phyloP scores from a whole-genome alignment of 345 rosid genomes.

The Theobroma cacao region DNA sequence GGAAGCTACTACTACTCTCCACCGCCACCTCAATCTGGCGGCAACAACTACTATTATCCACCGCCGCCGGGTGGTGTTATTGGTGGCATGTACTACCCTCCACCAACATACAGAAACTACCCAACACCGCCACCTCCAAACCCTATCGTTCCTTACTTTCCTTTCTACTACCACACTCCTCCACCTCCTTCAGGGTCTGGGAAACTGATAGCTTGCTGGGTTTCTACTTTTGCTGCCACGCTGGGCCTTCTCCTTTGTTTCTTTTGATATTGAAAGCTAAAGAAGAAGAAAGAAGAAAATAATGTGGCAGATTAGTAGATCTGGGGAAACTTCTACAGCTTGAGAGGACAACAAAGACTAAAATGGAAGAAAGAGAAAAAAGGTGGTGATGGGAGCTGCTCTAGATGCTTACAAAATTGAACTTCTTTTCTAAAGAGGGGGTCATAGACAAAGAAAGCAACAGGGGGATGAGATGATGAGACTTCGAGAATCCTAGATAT shows the following conservation, averaged over 20 bases:
- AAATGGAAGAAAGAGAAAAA: background rate
- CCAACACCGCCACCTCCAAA: conserved; percentile 85
- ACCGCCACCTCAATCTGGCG: conserved; percentile 49
- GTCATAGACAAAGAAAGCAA: background rate
- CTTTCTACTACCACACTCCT: conserved; percentile 71
- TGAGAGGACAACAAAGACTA: background rate
- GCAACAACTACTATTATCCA: conserved; percentile 50
- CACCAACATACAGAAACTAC: conserved; percentile 45
- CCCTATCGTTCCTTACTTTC: conserved; percentile 98
- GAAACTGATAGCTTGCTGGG: conserved; percentile 2
- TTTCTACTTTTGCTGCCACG: conserved; percentile 9
- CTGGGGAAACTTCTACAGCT: conserved; percentile 17
- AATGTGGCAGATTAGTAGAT: conserved; percentile 43
- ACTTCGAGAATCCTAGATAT: background rate
- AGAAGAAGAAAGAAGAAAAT: conserved; percentile 16
- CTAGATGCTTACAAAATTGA: background rate
- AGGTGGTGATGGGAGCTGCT: background rate
- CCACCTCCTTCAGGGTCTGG: conserved; percentile 42
- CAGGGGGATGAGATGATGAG: background rate
- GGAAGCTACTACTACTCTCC: conserved; percentile 62
- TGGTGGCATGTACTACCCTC: conserved; percentile 55
- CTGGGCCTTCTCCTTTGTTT: conserved; percentile 26
- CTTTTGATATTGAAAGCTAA: conserved; percentile 12
- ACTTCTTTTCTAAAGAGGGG: background rate
- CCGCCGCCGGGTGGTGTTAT: conserved; percentile 43